Conservation (phyloP, 169 alveolate species). For the Cryptosporidium meleagridis region DNA sequence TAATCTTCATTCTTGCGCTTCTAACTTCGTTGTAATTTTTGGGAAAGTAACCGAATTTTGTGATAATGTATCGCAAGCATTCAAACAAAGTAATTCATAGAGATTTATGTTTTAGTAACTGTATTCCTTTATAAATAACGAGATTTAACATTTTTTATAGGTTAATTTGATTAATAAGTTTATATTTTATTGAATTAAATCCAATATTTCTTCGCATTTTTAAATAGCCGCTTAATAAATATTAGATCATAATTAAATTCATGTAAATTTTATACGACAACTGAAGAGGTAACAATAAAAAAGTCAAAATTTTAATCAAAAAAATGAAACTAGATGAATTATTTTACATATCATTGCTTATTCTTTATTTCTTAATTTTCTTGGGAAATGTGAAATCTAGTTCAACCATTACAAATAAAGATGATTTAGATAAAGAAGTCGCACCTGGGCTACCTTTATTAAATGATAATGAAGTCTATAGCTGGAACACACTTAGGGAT, state of each 20-base stretch:
- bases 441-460: slow-evolving; percentile 50
- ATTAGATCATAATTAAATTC: slow-evolving; percentile 33
- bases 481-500: slow-evolving; percentile 48
- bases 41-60: slow-evolving; percentile 46
- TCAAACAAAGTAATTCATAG: slow-evolving; percentile 1
- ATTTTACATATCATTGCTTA: not conserved
- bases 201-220: slow-evolving; percentile 2
- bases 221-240: slow-evolving; percentile 24
- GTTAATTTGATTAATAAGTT: slow-evolving; percentile 1
- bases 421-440: not conserved
- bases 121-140: not conserved
- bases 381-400: not conserved
- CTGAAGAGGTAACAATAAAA: not conserved
- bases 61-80: slow-evolving; percentile 27
- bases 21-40: slow-evolving; percentile 47
- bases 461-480: slow-evolving; percentile 4
- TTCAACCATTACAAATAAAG: not conserved
- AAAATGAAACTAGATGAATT: slow-evolving; percentile 24
- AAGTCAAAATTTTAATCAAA: not conserved
- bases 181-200: not conserved
- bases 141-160: not conserved
- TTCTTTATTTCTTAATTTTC: not conserved
- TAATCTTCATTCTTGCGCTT: slow-evolving; percentile 34
- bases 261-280: not conserved
- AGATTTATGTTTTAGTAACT: not conserved